Base-by-base conservation (phyloP, 495 filamentous ascomycete species). In the Aspergillus carlsbadensis region DNA sequence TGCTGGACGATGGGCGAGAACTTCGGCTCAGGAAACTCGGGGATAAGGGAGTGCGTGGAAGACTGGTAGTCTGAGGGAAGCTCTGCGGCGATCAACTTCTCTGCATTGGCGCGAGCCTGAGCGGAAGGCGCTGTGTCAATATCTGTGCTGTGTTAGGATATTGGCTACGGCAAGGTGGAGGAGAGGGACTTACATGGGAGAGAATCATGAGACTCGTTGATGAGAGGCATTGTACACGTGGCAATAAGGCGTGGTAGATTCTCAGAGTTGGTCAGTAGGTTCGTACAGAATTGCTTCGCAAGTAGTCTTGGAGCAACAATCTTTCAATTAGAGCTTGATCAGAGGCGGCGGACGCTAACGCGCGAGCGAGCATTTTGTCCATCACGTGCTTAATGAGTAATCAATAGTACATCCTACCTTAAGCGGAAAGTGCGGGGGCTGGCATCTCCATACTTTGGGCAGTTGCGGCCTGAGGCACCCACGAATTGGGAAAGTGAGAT, bases 121-220 rank as follows among this genome's bases (percentile, higher is more conserved):
- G 80, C 66, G n/a, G 84, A 85, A 17, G 87, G 86, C 40, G 84
- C 79, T 44, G 70, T 56, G 70, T 92, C 90, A 65, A 92, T 82
- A 73, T 94, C 89, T 88, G 69, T 48, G 46, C 48, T 15, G 47
- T 53, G 66, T 73, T 36, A 33, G 44, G 40, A 8, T 3, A 43
- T 51, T 10, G 37, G 45, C 14, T 52, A 36, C 8, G 20, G 21
- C n/a, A 50, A 49, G 21, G 51, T 51, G 48, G 20, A 50, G 68
- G 67, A 54, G 61, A 49, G 47, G 24, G 52, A 14, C 63, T 40
- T 84, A 92, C 90, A 96, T 18, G 90, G 91, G 14, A 96, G 84
- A 13, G 90, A 95, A 66, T 95, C 91, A 73, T 93, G 88, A 39
- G 82, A 79, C 59, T 83, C 82, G 46, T 81, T 83, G 55, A 89